Percentiles rank a stretch among this genome's conserved stretches.
Evolutionary conservation across 495 filamentous ascomycete genomes (phyloP).

Genomic region (Hypoxylon cercidicola): DNA sequence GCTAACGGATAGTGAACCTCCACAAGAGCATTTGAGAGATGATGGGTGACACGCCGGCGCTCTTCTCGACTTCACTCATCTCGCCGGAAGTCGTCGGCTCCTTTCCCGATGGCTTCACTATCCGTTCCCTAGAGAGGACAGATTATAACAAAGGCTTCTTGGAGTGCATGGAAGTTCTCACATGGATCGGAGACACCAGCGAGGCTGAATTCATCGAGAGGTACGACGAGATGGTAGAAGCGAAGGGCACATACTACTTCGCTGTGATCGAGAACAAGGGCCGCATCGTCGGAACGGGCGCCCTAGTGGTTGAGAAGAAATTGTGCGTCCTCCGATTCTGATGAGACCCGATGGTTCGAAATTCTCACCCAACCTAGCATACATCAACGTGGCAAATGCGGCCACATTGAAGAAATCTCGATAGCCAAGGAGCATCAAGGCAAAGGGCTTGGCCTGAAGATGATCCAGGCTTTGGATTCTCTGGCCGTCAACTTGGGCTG

Average conservation of each 20-base stretch:
- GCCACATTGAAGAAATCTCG: conserved; percentile 92
- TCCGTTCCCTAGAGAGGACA: conserved; percentile 75
- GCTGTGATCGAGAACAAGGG: conserved; percentile 73
- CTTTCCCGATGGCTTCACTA: conserved; percentile 76
- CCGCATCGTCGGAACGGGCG: conserved; percentile 80
- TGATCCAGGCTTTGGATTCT: conserved; percentile 85
- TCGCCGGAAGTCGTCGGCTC: conserved; percentile 68
- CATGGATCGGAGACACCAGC: conserved; percentile 80
- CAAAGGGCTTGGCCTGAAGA: conserved; percentile 82
- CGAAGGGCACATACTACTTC: conserved; percentile 78
- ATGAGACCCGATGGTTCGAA: not conserved
- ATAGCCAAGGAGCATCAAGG: conserved; percentile 86
- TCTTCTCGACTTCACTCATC: conserved; percentile 77
- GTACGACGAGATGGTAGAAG: conserved; percentile 81
- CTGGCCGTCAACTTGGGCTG: conserved; percentile 79
- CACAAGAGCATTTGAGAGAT: not conserved
- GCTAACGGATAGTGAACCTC: not conserved
- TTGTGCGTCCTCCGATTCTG: conserved; percentile 58
- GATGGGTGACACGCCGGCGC: conserved; percentile 49
- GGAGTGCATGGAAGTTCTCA: conserved; percentile 82
- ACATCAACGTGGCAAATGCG: conserved; percentile 71
- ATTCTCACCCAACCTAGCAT: conserved; percentile 55
- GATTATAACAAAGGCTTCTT: conserved; percentile 80
- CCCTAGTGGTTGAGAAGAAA: conserved; percentile 78
- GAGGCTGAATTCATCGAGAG: conserved; percentile 73